A percentile compares a stretch with the other conserved stretches of the same genome.
Evolutionary conservation across 2,329 filamentous ascomycete genomes (phyloP).

Genomic region (Fusarium scirpi): DNA sequence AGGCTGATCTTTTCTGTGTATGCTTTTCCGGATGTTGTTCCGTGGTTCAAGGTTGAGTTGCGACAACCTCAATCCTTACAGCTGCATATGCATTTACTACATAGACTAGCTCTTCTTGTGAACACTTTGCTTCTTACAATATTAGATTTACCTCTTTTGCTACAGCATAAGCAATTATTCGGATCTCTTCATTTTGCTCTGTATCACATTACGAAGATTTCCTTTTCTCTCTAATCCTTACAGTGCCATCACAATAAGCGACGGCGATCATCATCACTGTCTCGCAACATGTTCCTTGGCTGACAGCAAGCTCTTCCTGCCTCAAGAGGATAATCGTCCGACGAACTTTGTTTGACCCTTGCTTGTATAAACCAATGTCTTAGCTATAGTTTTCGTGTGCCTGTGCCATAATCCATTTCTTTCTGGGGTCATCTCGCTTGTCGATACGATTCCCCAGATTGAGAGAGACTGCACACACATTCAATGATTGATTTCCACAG

Average conservation of each 20-base stretch:
- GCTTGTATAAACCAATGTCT: slow-evolving; percentile 1
- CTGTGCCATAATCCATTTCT: no score
- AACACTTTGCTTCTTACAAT: slow-evolving; percentile 27
- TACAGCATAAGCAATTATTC: not conserved
- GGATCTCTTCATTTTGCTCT: not conserved
- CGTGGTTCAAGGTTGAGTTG: slow-evolving; percentile 34
- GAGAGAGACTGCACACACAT: not conserved
- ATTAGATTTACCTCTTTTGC: not conserved
- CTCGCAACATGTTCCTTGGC: slow-evolving; percentile 11
- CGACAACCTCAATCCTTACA: slow-evolving; percentile 24
- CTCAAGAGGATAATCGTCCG: slow-evolving; percentile 33
- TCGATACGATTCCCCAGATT: slow-evolving; percentile 18
- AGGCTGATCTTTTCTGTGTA: not conserved
- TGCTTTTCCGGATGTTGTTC: slow-evolving; percentile 13
- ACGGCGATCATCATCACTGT: slow-evolving; percentile 25
- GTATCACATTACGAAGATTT: slow-evolving; percentile 12
- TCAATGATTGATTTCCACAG: not conserved
- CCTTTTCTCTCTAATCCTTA: slow-evolving; percentile 22
- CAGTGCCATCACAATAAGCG: slow-evolving; percentile 20
- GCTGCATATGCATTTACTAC: not conserved
- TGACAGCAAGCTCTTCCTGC: slow-evolving; percentile 14
- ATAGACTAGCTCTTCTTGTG: slow-evolving; percentile 6
- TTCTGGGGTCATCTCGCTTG: slow-evolving; percentile 28
- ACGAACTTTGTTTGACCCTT: slow-evolving; percentile 7
- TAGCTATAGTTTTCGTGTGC: slow-evolving; percentile 1